Evolutionary conservation across 1,139 yeast genomes (phyloP).

Genomic region (Suhomyces taliae): DNA sequence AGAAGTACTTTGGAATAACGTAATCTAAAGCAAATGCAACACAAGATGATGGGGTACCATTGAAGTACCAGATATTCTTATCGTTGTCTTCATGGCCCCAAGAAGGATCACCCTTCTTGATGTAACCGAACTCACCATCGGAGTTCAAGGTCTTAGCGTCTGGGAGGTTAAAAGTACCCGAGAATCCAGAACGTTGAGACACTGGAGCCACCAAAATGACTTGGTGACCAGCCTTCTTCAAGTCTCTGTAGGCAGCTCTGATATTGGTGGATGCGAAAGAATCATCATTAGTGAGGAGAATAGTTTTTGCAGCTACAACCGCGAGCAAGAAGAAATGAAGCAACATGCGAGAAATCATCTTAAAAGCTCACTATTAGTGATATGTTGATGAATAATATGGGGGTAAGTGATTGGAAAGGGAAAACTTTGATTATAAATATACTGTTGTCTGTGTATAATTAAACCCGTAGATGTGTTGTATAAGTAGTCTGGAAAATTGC

Average conservation of each 20-base stretch:
- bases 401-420: too few species aligned
- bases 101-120: conserved; percentile 39
- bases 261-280: conserved; percentile 34
- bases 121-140: conserved; percentile 41
- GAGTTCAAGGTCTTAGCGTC: conserved; percentile 15
- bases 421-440: too few species aligned
- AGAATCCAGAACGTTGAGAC: conserved; percentile 30
- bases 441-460: too few species aligned
- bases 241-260: conserved; percentile 32
- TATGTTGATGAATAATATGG: too few species aligned
- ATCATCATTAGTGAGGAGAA: conserved; percentile 35
- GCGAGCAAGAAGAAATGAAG: conserved; percentile 6
- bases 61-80: conserved; percentile 46
- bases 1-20: conserved; percentile 34
- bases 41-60: conserved; percentile 46
- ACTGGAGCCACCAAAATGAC: conserved; percentile 38
- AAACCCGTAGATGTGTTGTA: too few species aligned
- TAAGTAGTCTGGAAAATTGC: too few species aligned
- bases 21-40: conserved; percentile 43
- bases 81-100: conserved; percentile 45
- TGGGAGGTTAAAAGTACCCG: conserved; percentile 33
- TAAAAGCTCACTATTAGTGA: not conserved
- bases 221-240: conserved; percentile 28
- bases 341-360: not conserved
- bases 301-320: conserved; percentile 19